Conservation (phyloP, 257 asterid species). For the Dorcoceras hygrometricum region DNA sequence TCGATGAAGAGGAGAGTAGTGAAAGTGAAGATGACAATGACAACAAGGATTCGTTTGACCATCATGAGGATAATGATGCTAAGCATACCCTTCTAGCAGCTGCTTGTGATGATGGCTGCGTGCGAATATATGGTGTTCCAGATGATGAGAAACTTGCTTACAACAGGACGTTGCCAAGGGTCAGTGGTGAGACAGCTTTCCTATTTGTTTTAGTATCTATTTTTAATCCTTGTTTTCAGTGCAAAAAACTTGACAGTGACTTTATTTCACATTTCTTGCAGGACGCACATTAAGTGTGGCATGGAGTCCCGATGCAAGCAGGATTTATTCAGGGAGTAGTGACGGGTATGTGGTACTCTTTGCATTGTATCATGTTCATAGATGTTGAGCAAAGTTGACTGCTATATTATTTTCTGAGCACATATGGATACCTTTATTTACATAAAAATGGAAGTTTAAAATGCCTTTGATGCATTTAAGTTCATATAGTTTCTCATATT, state of each 20-base stretch:
- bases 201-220: slow-evolving; percentile 6
- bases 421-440: not conserved
- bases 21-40: slow-evolving; percentile 57
- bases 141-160: slow-evolving; percentile 47
- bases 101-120: slow-evolving; percentile 96
- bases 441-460: not conserved
- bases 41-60: slow-evolving; percentile 32
- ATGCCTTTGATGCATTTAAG: not conserved
- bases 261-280: slow-evolving; percentile 26
- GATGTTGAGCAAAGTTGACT: not conserved
- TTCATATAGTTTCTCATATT: slow-evolving; percentile 10
- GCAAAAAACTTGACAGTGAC: not conserved
- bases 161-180: slow-evolving; percentile 67
- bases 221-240: not conserved
- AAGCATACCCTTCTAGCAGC: slow-evolving; percentile 50
- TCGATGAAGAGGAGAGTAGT: slow-evolving; percentile 44
- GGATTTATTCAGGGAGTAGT: slow-evolving; percentile 86
- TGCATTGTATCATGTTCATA: not conserved
- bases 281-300: slow-evolving; percentile 78
- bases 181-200: slow-evolving; percentile 75
- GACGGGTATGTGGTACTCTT: slow-evolving; percentile 63
- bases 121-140: slow-evolving; percentile 53
- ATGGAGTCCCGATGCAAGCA: slow-evolving; percentile 76
- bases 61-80: slow-evolving; percentile 37
- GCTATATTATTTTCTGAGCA: slow-evolving; percentile 5